Base-by-base conservation (phyloP, 1,284 basidiomycete genomes). In the Earliella scabrosa region DNA sequence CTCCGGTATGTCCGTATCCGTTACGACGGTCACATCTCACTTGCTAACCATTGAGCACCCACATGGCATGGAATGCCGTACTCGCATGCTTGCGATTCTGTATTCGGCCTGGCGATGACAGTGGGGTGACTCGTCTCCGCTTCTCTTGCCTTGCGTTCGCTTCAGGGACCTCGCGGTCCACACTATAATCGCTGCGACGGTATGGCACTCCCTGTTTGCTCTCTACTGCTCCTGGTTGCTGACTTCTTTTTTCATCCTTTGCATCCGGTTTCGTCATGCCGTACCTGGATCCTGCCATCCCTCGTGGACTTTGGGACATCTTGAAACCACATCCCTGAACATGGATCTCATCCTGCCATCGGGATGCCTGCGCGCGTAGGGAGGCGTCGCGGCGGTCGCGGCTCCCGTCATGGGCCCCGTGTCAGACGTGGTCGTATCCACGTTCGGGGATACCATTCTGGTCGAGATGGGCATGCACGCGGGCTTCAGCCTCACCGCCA, bases 91-190 rank as follows among this genome's bases (percentile, higher is more conserved):
- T 14, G 3, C 7, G 16, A 8, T 26, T 2, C 7, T 46, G 7
- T 38, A 13, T 16, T 36, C 9, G 2, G 21, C 20, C 20, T 11
- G 13, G 16, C 31, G 34, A 34, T 27, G 24, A 13, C 32, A 86
- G 81, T 86, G 84, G 85, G 84, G 83, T 3, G 84, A 87, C 63
- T 85, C 83, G 4, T 85, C 82, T 13, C 85, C 85, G 14, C 69
- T 87, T 4, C 73, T 84, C 29, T 74, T 87, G n/a, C 85, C 85
- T 27, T 86, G 84, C 70, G 82, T 87, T 45, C 78, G 85, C 14
- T 86, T 87, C 68, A 73, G 85, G 40, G 84, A 86, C 69, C 72
- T 87, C 23, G 83, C 76, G 24, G 79, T 87, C 26, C 84, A 86
- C 64, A 82, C 79, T 3, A 80, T 86, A 35, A 78, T 86, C 31